Base-by-base conservation (phyloP, 2,329 filamentous ascomycete species). In the Zymoseptoria passerinii region DNA sequence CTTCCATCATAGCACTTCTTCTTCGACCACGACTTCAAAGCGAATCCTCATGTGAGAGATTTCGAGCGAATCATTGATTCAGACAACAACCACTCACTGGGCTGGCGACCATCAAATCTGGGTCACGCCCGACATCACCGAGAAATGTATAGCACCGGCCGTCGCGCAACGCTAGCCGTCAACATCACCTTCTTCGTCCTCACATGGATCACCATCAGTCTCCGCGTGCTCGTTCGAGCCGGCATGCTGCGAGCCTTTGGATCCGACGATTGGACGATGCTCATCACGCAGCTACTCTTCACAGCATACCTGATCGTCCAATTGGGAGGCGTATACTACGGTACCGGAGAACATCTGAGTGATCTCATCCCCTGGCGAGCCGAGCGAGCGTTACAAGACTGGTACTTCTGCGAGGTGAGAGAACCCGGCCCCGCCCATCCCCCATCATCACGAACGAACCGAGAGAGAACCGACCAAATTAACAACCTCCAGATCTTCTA, bases 361-460 rank as follows among this genome's bases (percentile, higher is more conserved):
- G 68, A 74, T 1, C 60, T 78, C 13, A 52, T 62, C 3, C 61
- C 59, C 13, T 54, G 50, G 50, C 29, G 63, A 20, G 67, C 67
- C 7, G 54, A 62, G 35, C 59, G 28, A 8, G 67, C 67, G 8
- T 48, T 69, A 6, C 56, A 76, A 74, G 75, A 71, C 63, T 83
- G 79, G 80, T 83, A 78, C 71, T 74, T 83, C n/a, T 80, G 79
- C 62, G 80, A 83, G 35, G 29, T 35, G 35, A 29, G 8, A 10
- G 10, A 29, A 29, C 28, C 28, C n/a, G n/a, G 8, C 8, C 28
- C 28, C 8, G n/a, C n/a, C n/a, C n/a, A n/a, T n/a, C 8, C 28
- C 28, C 28, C 28, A 29, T 29, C 28, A 29, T 29, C 28, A 29
- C 8, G 28, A 8, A 2, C 28, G 2, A 29, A 6, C 28, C 3